Evolutionary conservation across 495 filamentous ascomycete species (phyloP), one percentile per base, ranked within the genome.

Genomic region (Viridothelium virens): DNA sequence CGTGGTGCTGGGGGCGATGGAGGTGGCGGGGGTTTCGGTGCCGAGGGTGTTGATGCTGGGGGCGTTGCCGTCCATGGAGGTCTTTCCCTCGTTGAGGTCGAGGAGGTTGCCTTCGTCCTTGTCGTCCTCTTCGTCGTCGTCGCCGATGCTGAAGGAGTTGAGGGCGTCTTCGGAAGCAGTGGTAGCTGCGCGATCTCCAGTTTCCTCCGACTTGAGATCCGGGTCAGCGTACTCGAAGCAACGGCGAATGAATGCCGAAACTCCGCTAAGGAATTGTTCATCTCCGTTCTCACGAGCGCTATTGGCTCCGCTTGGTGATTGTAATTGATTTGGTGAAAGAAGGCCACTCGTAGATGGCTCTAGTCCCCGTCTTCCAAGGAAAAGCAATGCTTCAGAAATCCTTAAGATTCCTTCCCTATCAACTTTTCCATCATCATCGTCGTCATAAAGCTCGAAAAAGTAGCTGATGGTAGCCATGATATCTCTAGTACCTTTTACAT

Each of bases 211-310:
- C 0, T 86, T 84, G 66, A 90, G 88, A 72, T 95, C 93, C 9
- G 94, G 95, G 74, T 98, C 94, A 18, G 94, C 94, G 73, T 98
- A 98, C 78, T 98, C 95, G 68, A 98, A 97, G 76, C 94, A 98
- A 47, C 94, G 84, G 63, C 92, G 82, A 64, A 97, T 97, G 76
- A 98, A 98, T 2, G 91, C 91, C 70, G 91, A 95, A 65, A 97
- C 90, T 70, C 92, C 96, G 47, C 87, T 87, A 16, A 98, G 79
- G 71, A 97, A 96, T 59, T 86, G 83, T 71, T 97, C 94, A 68
- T 91, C 88, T 5, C 78, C 76, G 56, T 77, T 86, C 37, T 82
- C 74, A 34, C 53, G n/a, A 36, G 3, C 31, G 53, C 53, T 36
- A 14, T 10, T 59, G 7, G 14, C 25, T 14, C 5, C 7, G 14